These are phyloP conservation scores for Mucuna pruriens DNA, from an alignment of 306 rosid species.

Conservation along the genomic window DNA sequence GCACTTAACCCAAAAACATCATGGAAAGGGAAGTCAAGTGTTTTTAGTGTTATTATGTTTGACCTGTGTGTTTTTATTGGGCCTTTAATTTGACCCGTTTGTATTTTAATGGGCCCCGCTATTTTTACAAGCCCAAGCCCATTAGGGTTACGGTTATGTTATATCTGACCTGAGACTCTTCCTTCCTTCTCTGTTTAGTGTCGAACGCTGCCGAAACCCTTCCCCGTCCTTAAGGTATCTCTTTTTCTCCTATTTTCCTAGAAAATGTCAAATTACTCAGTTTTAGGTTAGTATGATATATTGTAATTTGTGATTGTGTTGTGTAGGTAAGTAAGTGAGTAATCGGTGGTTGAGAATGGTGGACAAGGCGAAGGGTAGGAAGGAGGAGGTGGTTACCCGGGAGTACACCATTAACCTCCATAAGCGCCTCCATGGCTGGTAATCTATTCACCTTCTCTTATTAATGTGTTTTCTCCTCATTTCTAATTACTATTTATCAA, in stretches of 20 bases:
- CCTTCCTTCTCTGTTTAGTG: not conserved
- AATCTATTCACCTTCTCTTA: not conserved
- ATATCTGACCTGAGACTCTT: not conserved
- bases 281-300: not conserved
- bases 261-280: not conserved
- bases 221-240: not conserved
- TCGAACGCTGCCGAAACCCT: constrained; percentile 19
- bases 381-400: constrained; percentile 89
- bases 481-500: not conserved
- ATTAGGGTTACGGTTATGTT: constrained; percentile 21
- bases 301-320: not conserved
- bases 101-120: not conserved
- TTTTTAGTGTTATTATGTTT: no score
- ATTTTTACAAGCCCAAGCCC: not conserved
- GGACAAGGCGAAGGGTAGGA: constrained; percentile 80
- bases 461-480: not conserved
- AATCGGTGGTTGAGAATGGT: constrained; percentile 59
- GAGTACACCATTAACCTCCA: constrained; percentile 97
- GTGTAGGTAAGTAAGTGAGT: constrained; percentile 51
- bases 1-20: no score
- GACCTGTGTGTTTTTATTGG: not conserved
- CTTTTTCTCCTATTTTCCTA: not conserved
- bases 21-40: no score
- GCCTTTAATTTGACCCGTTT: not conserved
- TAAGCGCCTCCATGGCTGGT: constrained; percentile 96